Evolutionary conservation across 768 basidiomycete genomes (phyloP).

Genomic region (Mycena pura): DNA sequence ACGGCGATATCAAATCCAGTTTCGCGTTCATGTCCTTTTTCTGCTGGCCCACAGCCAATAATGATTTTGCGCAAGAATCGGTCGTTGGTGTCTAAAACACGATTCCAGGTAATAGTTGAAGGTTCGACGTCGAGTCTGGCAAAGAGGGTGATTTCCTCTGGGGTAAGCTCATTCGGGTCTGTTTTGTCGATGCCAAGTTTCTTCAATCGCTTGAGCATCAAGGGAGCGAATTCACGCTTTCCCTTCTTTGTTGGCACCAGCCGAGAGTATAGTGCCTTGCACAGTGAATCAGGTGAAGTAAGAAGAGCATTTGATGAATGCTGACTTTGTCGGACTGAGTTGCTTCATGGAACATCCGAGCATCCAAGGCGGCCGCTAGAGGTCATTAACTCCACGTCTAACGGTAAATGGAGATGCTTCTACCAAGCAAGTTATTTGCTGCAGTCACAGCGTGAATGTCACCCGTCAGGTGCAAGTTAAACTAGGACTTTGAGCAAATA

Average conservation of each 20-base stretch:
- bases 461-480: constrained; percentile 95
- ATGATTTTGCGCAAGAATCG: constrained; percentile 95
- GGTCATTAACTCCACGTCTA: constrained; percentile 12
- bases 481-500: constrained; percentile 50
- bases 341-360: constrained; percentile 96
- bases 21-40: constrained; percentile 86
- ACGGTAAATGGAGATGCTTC: neutral
- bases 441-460: constrained; percentile 98
- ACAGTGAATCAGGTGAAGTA: neutral
- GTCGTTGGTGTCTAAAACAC: constrained; percentile 96
- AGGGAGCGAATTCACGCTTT: constrained; percentile 90
- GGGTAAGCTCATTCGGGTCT: constrained; percentile 88
- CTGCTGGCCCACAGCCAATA: constrained; percentile 88
- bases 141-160: constrained; percentile 90
- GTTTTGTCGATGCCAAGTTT: constrained; percentile 97
- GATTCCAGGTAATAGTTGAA: constrained; percentile 96
- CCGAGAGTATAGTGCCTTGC: constrained; percentile 83
- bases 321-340: constrained; percentile 91
- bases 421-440: constrained; percentile 94
- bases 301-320: neutral
- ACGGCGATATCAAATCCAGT: constrained; percentile 98
- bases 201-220: constrained; percentile 94
- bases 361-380: constrained; percentile 92
- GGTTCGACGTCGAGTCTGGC: constrained; percentile 92
- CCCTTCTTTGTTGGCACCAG: constrained; percentile 94